phyloP scores from a whole-genome alignment of 768 basidiomycete species.

The Pleurotus pulmonarius region DNA sequence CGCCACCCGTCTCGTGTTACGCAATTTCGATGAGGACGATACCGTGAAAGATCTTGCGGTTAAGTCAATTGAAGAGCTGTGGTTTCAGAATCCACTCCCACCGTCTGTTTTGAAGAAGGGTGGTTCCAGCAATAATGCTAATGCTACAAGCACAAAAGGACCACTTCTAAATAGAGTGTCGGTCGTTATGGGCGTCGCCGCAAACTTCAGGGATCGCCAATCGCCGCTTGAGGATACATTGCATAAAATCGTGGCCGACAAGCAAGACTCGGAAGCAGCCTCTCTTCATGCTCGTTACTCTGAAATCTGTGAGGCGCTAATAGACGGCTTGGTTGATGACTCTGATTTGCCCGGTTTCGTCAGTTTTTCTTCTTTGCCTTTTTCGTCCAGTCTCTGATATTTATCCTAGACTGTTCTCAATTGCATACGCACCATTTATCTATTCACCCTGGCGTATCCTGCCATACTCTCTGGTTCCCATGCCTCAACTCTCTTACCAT shows the following conservation, averaged over 20 bases:
- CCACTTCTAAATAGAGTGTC: slow-evolving; percentile 62
- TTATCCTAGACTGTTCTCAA: slow-evolving; percentile 67
- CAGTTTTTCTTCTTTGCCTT: slow-evolving; percentile 22
- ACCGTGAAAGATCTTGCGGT: slow-evolving; percentile 90
- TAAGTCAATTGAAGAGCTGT: slow-evolving; percentile 87
- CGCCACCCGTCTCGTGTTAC: slow-evolving; percentile 71
- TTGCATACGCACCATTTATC: slow-evolving; percentile 80
- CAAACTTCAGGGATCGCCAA: slow-evolving; percentile 78
- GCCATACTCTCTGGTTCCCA: slow-evolving; percentile 78
- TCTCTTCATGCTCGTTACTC: slow-evolving; percentile 64
- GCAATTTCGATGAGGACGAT: slow-evolving; percentile 93
- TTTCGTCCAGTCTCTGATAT: neutral
- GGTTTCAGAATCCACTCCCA: slow-evolving; percentile 55
- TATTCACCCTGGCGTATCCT: slow-evolving; percentile 81
- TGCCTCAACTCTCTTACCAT: slow-evolving; percentile 84
- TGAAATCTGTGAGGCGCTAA: slow-evolving; percentile 80
- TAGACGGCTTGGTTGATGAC: slow-evolving; percentile 87
- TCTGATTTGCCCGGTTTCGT: slow-evolving; percentile 77
- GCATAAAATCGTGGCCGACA: slow-evolving; percentile 75
- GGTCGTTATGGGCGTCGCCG: slow-evolving; percentile 83
- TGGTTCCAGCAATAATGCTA: slow-evolving; percentile 19
- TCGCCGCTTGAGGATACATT: slow-evolving; percentile 83
- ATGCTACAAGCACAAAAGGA: slow-evolving; percentile 51
- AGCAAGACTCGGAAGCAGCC: slow-evolving; percentile 51
- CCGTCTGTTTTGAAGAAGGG: slow-evolving; percentile 34